A percentile compares a stretch with the other conserved stretches of the same genome.
phyloP scores from a whole-genome alignment of 1,284 basidiomycete genomes.

The Cerrena zonata region DNA sequence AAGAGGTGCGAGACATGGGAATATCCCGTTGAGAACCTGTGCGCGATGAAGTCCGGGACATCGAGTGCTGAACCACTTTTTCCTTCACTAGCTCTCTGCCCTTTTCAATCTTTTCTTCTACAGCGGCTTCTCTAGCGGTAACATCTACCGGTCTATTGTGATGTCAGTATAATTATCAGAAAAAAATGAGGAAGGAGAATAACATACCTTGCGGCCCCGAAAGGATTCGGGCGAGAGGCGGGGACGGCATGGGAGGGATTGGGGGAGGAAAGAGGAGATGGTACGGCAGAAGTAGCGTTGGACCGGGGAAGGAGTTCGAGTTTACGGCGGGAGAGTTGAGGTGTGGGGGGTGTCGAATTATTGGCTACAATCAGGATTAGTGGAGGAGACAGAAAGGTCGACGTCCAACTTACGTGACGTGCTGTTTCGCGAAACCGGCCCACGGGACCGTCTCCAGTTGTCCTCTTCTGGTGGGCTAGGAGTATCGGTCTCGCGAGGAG shows the following conservation, averaged over 20 bases:
- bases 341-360: constrained; percentile 73
- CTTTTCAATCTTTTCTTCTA: constrained; percentile 63
- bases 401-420: constrained; percentile 55
- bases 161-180: constrained; percentile 1
- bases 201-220: constrained; percentile 77
- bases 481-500: constrained; percentile 41
- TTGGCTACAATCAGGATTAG: constrained; percentile 38
- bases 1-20: constrained; percentile 23
- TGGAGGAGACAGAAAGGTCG: not conserved
- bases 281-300: constrained; percentile 50
- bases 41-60: constrained; percentile 70
- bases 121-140: constrained; percentile 68
- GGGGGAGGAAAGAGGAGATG: constrained; percentile 71
- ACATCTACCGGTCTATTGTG: constrained; percentile 78
- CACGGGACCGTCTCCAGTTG: constrained; percentile 57
- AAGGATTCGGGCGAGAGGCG: constrained; percentile 61
- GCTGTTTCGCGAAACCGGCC: constrained; percentile 37
- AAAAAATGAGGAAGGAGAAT: not conserved
- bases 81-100: constrained; percentile 54
- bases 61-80: constrained; percentile 43
- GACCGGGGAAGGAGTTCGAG: constrained; percentile 80
- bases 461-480: constrained; percentile 35
- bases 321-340: constrained; percentile 70
- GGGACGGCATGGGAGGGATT: constrained; percentile 59
- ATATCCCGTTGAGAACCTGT: constrained; percentile 50